Evolutionary conservation across 163 green algal genomes (phyloP), one percentile per base, ranked within the genome.

Genomic region (Chloroidium sp.): DNA sequence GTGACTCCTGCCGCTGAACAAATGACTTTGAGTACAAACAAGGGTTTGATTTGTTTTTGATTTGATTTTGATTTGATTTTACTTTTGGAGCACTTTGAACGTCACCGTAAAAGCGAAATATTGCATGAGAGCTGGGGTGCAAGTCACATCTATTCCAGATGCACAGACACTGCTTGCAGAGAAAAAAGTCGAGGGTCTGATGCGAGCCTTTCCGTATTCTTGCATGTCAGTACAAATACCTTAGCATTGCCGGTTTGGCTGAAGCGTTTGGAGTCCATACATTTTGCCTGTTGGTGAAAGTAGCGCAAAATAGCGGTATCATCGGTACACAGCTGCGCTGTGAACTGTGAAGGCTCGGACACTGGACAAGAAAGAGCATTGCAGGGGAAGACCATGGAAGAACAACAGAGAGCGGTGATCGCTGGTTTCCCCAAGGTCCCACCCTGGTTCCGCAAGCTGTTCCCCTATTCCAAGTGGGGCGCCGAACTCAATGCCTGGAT

Each of bases 401-500:
- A 93, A 82, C 88, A 93, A 75, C 77, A 82, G 3, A 82, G 85
- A 6, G 88, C 88, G 2, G 89, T 94, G 8, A 90, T 92, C 69
- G 69, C 77, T 13, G 89, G 91, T 67, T 94, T 95, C 62, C 91
- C 60, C 3, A 2, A 80, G 76, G 79, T 93, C 2, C 86, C 89
- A 2, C 13, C 75, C 8, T 92, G 88, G 89, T 95, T 95, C 84
- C 81, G 91, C 0, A 82, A 74, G 36, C 1, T 88, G 8, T 93
- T 95, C 69, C 90, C 91, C 0, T 92, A 91, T 69, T 88, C 79
- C 59, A 88, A 90, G 76, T 93, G 89, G 90, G 91, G 91, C 14
- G 91, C 91, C 13, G 89, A 93, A 84, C n/a, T 90, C 0, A 95
- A 95, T 81, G 91, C 90, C 1, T 57, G 36, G 59, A 93, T 95